Percentiles rank a stretch among this genome's conserved stretches.
Conservation (phyloP, 2,329 filamentous ascomycete species). For the Aspergillus quadricinctus region DNA sequence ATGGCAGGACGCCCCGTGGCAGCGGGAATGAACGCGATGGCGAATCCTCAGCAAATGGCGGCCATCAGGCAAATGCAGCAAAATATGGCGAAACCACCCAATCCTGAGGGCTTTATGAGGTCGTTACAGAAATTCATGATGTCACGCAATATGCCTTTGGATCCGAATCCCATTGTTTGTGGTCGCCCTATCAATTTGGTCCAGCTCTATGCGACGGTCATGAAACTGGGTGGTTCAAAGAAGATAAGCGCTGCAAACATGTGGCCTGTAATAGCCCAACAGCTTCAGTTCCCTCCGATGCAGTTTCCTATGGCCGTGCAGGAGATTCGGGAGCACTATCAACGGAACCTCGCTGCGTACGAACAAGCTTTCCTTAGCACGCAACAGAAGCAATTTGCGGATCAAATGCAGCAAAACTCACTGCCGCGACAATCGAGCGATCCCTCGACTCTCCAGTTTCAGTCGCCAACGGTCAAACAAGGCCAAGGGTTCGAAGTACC, state of each 20-base stretch:
- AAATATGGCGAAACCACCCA: conserved; percentile 37
- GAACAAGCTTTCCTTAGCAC: conserved; percentile 53
- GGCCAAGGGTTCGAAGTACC: conserved; percentile 44
- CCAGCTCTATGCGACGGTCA: conserved; percentile 71
- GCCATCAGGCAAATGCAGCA: conserved; percentile 49
- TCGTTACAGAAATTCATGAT: conserved; percentile 75
- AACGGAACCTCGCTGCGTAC: conserved; percentile 70
- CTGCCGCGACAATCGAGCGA: conserved; percentile 37
- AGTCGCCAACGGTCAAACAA: conserved; percentile 45
- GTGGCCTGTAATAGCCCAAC: conserved; percentile 69
- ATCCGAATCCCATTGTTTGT: conserved; percentile 67
- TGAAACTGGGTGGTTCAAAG: conserved; percentile 73
- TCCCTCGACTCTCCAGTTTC: conserved; percentile 41
- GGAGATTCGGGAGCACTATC: conserved; percentile 69
- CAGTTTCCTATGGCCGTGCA: conserved; percentile 64
- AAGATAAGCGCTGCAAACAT: conserved; percentile 63
- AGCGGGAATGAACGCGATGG: conserved; percentile 35
- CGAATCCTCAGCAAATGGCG: conserved; percentile 40
- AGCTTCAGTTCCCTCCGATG: conserved; percentile 55
- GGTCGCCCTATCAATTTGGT: conserved; percentile 71
- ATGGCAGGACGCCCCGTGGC: conserved; percentile 32
- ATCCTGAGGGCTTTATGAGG: conserved; percentile 68
- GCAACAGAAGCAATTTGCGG: conserved; percentile 42
- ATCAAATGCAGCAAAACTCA: conserved; percentile 40
- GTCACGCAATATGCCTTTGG: conserved; percentile 66